phyloP scores from a whole-genome alignment of 106 monocot species.

The Allium cepa region DNA sequence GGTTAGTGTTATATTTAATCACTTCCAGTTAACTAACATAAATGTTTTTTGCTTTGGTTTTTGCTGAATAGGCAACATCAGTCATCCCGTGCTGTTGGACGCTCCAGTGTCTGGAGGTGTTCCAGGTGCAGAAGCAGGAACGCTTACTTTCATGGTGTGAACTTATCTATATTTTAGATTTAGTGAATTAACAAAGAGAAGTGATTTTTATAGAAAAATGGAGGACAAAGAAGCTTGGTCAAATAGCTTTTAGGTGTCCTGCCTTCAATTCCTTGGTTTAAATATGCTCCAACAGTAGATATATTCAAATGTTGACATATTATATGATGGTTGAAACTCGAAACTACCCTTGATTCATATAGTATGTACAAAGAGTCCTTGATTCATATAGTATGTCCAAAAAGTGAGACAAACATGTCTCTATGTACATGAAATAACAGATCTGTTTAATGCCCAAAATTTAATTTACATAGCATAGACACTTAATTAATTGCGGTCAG shows the following conservation, averaged over 20 bases:
- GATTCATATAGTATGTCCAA: too few species aligned
- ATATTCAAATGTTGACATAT: neutral
- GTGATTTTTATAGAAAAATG: too few species aligned
- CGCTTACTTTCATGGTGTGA: constrained; percentile 92
- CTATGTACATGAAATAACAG: neutral
- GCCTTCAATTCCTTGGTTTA: neutral
- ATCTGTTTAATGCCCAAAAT: neutral
- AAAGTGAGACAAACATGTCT: neutral
- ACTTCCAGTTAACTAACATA: too few species aligned
- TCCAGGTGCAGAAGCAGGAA: constrained; percentile 81
- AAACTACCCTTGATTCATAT: too few species aligned
- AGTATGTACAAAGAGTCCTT: too few species aligned
- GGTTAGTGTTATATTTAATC: too few species aligned
- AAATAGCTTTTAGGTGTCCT: too few species aligned
- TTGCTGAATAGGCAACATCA: too few species aligned
- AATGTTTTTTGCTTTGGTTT: too few species aligned
- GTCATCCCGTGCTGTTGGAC: constrained; percentile 59
- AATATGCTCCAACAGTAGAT: neutral
- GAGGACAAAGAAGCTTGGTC: too few species aligned
- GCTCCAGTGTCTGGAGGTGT: constrained; percentile 99
- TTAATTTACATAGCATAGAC: neutral
- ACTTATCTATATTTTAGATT: neutral
- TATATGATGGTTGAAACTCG: too few species aligned
- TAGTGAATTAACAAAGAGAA: neutral
- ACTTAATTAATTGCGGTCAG: neutral